Evolutionary conservation across 352 stramenopile genomes (phyloP), one percentile per base, ranked within the genome.

Genomic region (Phytophthora hybrid): DNA sequence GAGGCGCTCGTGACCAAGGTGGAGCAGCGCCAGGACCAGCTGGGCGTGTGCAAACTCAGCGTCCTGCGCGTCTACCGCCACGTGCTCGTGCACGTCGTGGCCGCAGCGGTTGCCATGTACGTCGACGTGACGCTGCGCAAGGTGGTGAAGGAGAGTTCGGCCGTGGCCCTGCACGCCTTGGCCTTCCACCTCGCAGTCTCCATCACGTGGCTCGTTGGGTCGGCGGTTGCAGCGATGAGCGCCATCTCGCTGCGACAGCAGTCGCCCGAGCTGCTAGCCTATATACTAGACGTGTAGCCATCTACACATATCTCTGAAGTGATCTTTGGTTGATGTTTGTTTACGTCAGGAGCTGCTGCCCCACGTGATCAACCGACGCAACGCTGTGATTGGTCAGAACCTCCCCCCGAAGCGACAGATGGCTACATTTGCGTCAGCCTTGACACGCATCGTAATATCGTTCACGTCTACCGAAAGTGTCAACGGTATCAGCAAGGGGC

Each of bases 131-230:
- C n/a, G n/a, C n/a, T n/a, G n/a, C n/a, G n/a, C n/a, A n/a, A n/a
- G n/a, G n/a, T n/a, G n/a, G n/a, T n/a, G n/a, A n/a, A n/a, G n/a
- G n/a, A n/a, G n/a, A n/a, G n/a, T n/a, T n/a, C n/a, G n/a, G n/a
- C n/a, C n/a, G n/a, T n/a, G n/a, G n/a, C n/a, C n/a, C n/a, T n/a
- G n/a, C n/a, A n/a, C n/a, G n/a, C n/a, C n/a, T n/a, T n/a, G n/a
- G n/a, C n/a, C n/a, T n/a, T n/a, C n/a, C n/a, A n/a, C n/a, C n/a
- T n/a, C n/a, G n/a, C n/a, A n/a, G n/a, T n/a, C n/a, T n/a, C n/a
- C n/a, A n/a, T n/a, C n/a, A n/a, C n/a, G n/a, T n/a, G 84, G 82
- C 71, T 92, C 13, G 29, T 88, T 2, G 31, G 71, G 21, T 77
- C 78, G 23, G 26, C 65, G 5, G 65, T 89, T 53, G 57, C 76